These are phyloP conservation scores for Cucurbitaria berberidis DNA, from an alignment of 2,329 filamentous ascomycete genomes.

Conservation along the genomic window DNA sequence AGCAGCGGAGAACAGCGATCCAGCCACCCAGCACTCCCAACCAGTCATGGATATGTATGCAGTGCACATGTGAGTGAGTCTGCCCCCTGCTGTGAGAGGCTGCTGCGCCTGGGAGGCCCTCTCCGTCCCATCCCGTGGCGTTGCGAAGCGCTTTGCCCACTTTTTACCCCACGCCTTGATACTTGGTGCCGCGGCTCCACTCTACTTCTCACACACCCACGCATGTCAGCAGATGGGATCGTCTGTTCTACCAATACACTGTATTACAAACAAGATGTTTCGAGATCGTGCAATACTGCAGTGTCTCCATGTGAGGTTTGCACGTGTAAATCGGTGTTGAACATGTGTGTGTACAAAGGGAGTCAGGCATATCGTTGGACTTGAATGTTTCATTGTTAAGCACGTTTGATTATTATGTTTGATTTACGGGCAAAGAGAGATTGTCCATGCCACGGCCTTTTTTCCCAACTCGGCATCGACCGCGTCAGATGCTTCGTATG, in stretches of 20 bases:
- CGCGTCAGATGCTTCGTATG: not conserved
- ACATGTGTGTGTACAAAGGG: no score
- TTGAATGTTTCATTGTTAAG: no score
- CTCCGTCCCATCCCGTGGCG: not conserved
- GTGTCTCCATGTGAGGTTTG: not conserved
- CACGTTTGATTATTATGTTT: no score
- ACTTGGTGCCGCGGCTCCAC: no score
- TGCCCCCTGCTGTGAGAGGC: slow-evolving; percentile 2
- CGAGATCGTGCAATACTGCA: not conserved
- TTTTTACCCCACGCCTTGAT: not conserved
- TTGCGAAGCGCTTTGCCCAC: not conserved
- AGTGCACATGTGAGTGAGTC: slow-evolving; percentile 1
- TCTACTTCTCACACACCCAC: not conserved
- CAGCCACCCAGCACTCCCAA: not conserved
- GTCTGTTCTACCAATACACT: not conserved
- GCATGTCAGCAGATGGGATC: not conserved
- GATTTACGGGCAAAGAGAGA: no score
- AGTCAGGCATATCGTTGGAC: no score
- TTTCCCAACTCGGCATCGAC: no score
- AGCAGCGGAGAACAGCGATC: not conserved
- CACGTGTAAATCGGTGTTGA: not conserved
- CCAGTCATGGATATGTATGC: not conserved
- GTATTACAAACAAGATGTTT: not conserved
- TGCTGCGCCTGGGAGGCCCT: slow-evolving; percentile 1
- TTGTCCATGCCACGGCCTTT: no score